phyloP scores from a whole-genome alignment of 805 yeast species.

The Pichia gijzeniarum region DNA sequence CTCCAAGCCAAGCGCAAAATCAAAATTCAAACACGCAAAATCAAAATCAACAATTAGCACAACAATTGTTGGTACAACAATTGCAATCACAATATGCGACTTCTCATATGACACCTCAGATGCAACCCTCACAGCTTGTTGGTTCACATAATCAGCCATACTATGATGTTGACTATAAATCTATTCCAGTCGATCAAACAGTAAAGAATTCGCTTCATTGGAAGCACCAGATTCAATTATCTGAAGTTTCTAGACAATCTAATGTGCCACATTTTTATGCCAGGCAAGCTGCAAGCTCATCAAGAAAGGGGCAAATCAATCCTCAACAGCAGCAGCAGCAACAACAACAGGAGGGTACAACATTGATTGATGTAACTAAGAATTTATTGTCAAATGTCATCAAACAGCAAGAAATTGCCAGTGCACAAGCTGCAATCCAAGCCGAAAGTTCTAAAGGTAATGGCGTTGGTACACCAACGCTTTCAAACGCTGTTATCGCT shows the following conservation, averaged over 20 bases:
- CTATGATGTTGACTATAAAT: constrained; percentile 9
- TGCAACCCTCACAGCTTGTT: constrained; percentile 23
- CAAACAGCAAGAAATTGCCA: constrained; percentile 21
- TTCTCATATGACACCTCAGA: constrained; percentile 18
- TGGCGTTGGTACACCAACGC: constrained; percentile 35
- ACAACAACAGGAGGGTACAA: constrained; percentile 15
- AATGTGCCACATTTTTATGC: constrained; percentile 77
- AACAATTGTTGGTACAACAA: constrained; percentile 25
- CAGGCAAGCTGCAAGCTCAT: constrained; percentile 68
- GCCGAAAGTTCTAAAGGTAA: constrained; percentile 15
- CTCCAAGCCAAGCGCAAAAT: constrained; percentile 17
- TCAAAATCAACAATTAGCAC: constrained; percentile 30
- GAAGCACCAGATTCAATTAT: constrained; percentile 76
- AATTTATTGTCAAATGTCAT: constrained; percentile 28
- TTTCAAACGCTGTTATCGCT: constrained; percentile 30
- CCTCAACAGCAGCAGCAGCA: constrained; percentile 14
- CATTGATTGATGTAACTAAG: constrained; percentile 37
- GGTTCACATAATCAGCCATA: constrained; percentile 20
- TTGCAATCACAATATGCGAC: constrained; percentile 22
- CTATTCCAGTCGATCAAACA: constrained; percentile 31
- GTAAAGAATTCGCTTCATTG: constrained; percentile 44
- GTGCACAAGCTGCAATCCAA: constrained; percentile 15
- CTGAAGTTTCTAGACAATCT: constrained; percentile 58
- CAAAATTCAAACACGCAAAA: constrained; percentile 15
- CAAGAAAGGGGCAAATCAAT: constrained; percentile 38